A percentile compares a stretch with the other conserved stretches of the same genome.
Evolutionary conservation across 805 yeast species (phyloP).

Genomic region (Candida loeiensis): DNA sequence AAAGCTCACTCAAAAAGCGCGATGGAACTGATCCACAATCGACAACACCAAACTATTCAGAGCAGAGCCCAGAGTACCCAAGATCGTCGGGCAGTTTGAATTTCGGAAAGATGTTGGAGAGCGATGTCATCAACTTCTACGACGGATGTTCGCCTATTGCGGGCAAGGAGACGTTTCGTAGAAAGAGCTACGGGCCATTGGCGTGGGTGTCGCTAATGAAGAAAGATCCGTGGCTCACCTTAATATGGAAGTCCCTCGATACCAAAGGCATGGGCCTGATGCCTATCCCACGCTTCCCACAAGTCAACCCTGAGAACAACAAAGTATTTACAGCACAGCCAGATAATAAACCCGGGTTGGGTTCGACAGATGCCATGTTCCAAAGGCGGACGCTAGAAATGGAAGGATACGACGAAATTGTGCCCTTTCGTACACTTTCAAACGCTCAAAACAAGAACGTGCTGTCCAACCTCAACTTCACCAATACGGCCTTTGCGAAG

Average conservation of each 20-base stretch:
- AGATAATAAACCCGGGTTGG: not conserved
- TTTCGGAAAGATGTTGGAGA: not conserved
- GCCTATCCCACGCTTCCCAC: constrained; percentile 15
- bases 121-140: constrained; percentile 19
- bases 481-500: constrained; percentile 27
- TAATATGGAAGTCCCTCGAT: constrained; percentile 31
- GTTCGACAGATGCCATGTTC: constrained; percentile 22
- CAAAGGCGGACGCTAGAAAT: constrained; percentile 24
- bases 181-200: constrained; percentile 37
- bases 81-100: not conserved
- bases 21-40: constrained; percentile 1
- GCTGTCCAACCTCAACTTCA: constrained; percentile 4
- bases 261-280: constrained; percentile 17
- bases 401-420: constrained; percentile 32
- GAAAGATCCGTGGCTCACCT: constrained; percentile 30
- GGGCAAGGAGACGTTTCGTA: constrained; percentile 25
- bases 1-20: constrained; percentile 6
- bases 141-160: constrained; percentile 25
- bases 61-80: not conserved
- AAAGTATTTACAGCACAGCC: constrained; percentile 5
- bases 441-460: constrained; percentile 7
- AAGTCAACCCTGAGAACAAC: constrained; percentile 10
- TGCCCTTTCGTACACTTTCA: constrained; percentile 23
- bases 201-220: constrained; percentile 37
- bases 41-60: not conserved